Evolutionary conservation across 1,139 yeast genomes (phyloP).

Genomic region (Scheffersomyces cryptocercus): DNA sequence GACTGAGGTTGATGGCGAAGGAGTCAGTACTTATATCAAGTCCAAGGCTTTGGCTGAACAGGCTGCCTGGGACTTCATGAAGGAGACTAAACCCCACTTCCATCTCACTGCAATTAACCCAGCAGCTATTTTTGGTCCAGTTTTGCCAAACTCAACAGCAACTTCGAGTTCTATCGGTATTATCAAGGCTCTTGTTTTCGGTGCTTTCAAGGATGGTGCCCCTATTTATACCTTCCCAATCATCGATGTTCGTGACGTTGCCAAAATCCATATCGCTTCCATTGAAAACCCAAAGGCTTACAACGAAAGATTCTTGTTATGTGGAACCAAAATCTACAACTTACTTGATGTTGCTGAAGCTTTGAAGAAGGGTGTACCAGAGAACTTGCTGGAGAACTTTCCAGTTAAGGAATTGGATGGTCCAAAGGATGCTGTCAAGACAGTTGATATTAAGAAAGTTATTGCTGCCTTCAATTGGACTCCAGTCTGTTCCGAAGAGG

Average conservation of each 20-base stretch:
- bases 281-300: background rate
- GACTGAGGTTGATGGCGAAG: background rate
- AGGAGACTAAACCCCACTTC: background rate
- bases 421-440: background rate
- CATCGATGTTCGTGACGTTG: background rate
- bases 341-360: background rate
- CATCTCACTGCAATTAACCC: background rate
- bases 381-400: background rate
- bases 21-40: background rate
- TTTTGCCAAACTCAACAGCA: background rate
- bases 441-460: background rate
- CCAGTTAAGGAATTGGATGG: background rate
- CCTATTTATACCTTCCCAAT: background rate
- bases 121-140: background rate
- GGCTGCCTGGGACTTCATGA: background rate
- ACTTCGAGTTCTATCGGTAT: conserved; percentile 17
- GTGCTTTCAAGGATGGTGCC: background rate
- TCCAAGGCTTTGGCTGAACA: background rate
- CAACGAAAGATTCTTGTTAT: background rate
- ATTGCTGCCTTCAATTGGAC: background rate
- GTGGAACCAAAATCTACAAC: background rate
- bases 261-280: background rate
- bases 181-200: background rate
- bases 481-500: background rate
- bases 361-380: background rate